Evolutionary conservation across 2,329 filamentous ascomycete genomes (phyloP), one percentile per base, ranked within the genome.

Genomic region (Lasiodiplodia hormozganensis): DNA sequence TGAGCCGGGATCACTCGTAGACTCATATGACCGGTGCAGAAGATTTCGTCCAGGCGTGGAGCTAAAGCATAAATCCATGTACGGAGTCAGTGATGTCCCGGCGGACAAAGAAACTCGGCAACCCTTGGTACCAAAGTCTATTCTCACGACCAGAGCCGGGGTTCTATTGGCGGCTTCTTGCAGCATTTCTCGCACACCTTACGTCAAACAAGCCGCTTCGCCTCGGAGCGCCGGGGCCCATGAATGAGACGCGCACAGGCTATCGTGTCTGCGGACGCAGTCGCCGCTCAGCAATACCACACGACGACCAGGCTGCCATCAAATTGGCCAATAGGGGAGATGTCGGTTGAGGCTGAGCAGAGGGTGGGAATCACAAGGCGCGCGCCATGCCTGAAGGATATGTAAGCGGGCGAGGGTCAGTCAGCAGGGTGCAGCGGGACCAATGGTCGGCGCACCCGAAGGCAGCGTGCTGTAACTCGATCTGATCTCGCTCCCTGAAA

Each of bases 401-500:
- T 47, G 58, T 64, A 64, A 64, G 60, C 58, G 18, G 58, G 25
- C 58, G 8, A 28, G 14, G 23, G 57, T 38, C 47, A 21, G 60
- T 64, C 60, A 64, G 60, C 60, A 53, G 60, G 60, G 23, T 53
- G 43, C 43, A 52, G 40, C 14, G 28, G 23, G 31, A 4, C 60
- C 47, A 64, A 40, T 53, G 28, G 31, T 21, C 47, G 60, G 60
- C 43, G 43, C 21, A 31, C 23, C 60, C 60, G 60, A 25, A n/a
- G 25, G 40, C 31, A 5, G 18, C 23, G 21, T 62, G 18, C 47
- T 52, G 47, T 47, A 52, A n/a, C 16, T 47, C 31, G 47, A 64
- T 64, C 60, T 38, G 60, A 62, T 62, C 58, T 62, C 57, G 57
- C 60, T 52, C 43, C 60, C 14, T 53, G 60, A 52, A 64, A 52